Evolutionary conservation across 768 basidiomycete genomes (phyloP).

Genomic region (Psilocybe sp.): DNA sequence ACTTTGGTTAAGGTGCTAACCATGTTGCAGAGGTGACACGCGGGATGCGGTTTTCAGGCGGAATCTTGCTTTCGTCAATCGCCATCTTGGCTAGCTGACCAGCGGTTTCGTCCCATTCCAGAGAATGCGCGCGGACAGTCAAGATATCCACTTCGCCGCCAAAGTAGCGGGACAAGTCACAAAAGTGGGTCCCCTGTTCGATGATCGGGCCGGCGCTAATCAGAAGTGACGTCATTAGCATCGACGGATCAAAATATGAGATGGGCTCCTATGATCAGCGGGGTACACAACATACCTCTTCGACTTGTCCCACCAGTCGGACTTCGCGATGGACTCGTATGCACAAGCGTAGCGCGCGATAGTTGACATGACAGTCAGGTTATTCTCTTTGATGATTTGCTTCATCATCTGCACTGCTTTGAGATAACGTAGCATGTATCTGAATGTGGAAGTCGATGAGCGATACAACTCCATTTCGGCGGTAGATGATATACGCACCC

Average conservation of each 20-base stretch:
- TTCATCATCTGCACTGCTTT: slow-evolving; percentile 97
- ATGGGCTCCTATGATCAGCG: neutral
- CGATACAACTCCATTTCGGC: neutral
- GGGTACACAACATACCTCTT: slow-evolving; percentile 60
- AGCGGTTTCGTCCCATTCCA: slow-evolving; percentile 90
- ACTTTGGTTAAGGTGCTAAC: slow-evolving; percentile 33
- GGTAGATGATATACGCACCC: slow-evolving; percentile 49
- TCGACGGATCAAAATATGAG: slow-evolving; percentile 3
- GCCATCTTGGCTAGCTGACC: slow-evolving; percentile 78
- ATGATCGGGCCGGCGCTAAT: slow-evolving; percentile 75
- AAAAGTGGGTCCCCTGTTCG: slow-evolving; percentile 96
- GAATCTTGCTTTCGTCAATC: slow-evolving; percentile 82
- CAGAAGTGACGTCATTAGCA: slow-evolving; percentile 3
- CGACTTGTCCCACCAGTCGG: slow-evolving; percentile 93
- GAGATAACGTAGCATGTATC: slow-evolving; percentile 93
- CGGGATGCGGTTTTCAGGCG: slow-evolving; percentile 87
- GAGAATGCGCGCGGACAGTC: slow-evolving; percentile 77
- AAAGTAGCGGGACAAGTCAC: slow-evolving; percentile 95
- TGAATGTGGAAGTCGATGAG: slow-evolving; percentile 22
- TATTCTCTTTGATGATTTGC: slow-evolving; percentile 90
- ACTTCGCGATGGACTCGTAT: slow-evolving; percentile 76
- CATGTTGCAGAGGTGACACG: slow-evolving; percentile 92
- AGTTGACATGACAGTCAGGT: slow-evolving; percentile 93
- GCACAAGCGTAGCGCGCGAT: slow-evolving; percentile 93
- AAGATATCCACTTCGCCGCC: slow-evolving; percentile 92